Evolutionary conservation across 371 early-diverging fungal species (phyloP).

Genomic region (Choanephora cucurbitarum): DNA sequence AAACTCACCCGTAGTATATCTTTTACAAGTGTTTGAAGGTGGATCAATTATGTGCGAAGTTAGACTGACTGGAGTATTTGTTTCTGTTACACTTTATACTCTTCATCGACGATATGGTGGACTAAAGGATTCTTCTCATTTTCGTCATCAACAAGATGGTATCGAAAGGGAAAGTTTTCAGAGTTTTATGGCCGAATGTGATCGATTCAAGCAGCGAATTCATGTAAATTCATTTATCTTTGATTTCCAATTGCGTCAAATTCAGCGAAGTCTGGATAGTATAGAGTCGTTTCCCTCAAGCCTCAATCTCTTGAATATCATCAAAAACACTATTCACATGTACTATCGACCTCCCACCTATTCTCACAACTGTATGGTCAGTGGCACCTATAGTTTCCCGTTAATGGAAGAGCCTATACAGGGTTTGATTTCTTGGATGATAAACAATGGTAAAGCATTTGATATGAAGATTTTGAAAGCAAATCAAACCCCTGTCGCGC

Average conservation of each 20-base stretch:
- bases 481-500: slow-evolving; percentile 29
- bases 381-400: slow-evolving; percentile 46
- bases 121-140: slow-evolving; percentile 49
- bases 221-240: slow-evolving; percentile 84
- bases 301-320: slow-evolving; percentile 62
- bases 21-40: slow-evolving; percentile 64
- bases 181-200: slow-evolving; percentile 70
- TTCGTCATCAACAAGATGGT: slow-evolving; percentile 48
- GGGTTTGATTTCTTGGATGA: slow-evolving; percentile 63
- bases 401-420: slow-evolving; percentile 35
- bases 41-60: slow-evolving; percentile 79
- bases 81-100: slow-evolving; percentile 75
- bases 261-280: slow-evolving; percentile 60
- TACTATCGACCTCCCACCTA: slow-evolving; percentile 66
- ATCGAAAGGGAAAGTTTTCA: slow-evolving; percentile 56
- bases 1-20: slow-evolving; percentile 63
- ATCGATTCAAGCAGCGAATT: slow-evolving; percentile 63
- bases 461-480: slow-evolving; percentile 47
- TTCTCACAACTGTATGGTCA: slow-evolving; percentile 63
- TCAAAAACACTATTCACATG: slow-evolving; percentile 59
- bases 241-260: slow-evolving; percentile 77
- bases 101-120: slow-evolving; percentile 67
- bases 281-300: slow-evolving; percentile 38
- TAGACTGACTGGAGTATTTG: slow-evolving; percentile 69
- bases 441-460: slow-evolving; percentile 66